A percentile compares a stretch with the other conserved stretches of the same genome.
Evolutionary conservation across 139 green algal genomes (phyloP).

Genomic region (Edaphochlamys debaryana): DNA sequence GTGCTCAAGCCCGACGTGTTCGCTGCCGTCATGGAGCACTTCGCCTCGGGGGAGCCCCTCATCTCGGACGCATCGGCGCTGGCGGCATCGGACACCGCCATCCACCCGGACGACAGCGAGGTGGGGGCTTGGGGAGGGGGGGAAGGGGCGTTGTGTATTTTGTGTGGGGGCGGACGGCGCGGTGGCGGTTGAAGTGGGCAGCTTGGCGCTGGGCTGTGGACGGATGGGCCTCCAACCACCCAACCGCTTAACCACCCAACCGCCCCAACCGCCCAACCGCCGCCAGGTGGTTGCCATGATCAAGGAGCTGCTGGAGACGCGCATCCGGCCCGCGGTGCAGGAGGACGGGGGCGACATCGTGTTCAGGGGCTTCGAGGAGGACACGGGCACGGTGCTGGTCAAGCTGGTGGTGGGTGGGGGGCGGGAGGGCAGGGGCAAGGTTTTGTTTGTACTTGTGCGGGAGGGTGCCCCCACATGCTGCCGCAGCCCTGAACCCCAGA

Average conservation of each 20-base stretch:
- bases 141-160: not conserved
- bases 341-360: slow-evolving; percentile 97
- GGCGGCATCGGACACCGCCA: slow-evolving; percentile 66
- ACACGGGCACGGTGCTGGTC: slow-evolving; percentile 89
- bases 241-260: too few species aligned
- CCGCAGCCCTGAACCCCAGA: too few species aligned
- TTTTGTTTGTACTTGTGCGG: too few species aligned
- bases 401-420: slow-evolving; percentile 82
- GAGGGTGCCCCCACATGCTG: too few species aligned
- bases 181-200: too few species aligned
- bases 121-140: slow-evolving; percentile 37
- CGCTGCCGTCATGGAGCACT: slow-evolving; percentile 97
- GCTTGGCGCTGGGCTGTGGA: too few species aligned
- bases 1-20: slow-evolving; percentile 96
- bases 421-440: not conserved
- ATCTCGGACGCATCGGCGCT: slow-evolving; percentile 64
- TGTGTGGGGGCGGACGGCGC: not conserved
- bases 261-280: too few species aligned
- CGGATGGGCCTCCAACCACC: too few species aligned
- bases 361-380: slow-evolving; percentile 89
- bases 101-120: slow-evolving; percentile 84
- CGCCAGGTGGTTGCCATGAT: slow-evolving; percentile 96
- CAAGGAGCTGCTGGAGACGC: slow-evolving; percentile 99
- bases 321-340: slow-evolving; percentile 95
- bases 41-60: slow-evolving; percentile 79